Conservation (phyloP, 2,329 filamentous ascomycete genomes). For the Cladosporium sp. region DNA sequence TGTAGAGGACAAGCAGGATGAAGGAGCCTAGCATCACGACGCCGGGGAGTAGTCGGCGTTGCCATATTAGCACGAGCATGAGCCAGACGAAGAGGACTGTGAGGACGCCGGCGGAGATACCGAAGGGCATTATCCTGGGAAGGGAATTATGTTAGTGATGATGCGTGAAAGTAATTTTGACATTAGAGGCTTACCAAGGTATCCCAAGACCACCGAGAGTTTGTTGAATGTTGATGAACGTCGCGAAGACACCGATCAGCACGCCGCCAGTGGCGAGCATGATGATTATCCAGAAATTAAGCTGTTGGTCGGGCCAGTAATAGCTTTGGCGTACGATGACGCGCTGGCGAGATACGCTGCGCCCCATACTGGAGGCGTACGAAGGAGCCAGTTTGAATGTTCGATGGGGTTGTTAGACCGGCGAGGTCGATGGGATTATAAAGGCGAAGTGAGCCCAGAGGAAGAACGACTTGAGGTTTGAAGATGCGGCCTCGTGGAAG, state of each 20-base stretch:
- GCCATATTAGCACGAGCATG: constrained; percentile 58
- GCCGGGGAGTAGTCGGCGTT: constrained; percentile 59
- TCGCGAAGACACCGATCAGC: constrained; percentile 62
- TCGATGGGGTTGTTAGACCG: constrained; percentile 4
- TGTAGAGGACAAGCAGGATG: constrained; percentile 63
- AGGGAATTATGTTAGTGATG: constrained; percentile 1
- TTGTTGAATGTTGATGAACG: constrained; percentile 61
- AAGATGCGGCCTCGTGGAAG: neutral
- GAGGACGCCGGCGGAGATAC: constrained; percentile 59
- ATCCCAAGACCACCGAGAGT: constrained; percentile 55
- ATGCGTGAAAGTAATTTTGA: neutral
- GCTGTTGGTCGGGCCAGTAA: constrained; percentile 66
- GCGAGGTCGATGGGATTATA: neutral
- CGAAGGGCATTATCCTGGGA: constrained; percentile 65
- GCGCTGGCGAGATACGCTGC: constrained; percentile 32
- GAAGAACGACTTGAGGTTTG: neutral
- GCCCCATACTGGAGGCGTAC: constrained; percentile 34
- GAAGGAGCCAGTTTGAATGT: constrained; percentile 16
- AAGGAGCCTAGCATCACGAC: constrained; percentile 63
- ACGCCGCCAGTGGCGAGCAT: constrained; percentile 61
- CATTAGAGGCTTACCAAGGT: constrained; percentile 57
- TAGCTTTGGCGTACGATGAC: constrained; percentile 56
- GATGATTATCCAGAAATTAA: constrained; percentile 66
- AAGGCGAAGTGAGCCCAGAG: neutral
- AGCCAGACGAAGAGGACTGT: constrained; percentile 61